Conservation (phyloP, 768 basidiomycete genomes). For the Amanita subjunquillea region DNA sequence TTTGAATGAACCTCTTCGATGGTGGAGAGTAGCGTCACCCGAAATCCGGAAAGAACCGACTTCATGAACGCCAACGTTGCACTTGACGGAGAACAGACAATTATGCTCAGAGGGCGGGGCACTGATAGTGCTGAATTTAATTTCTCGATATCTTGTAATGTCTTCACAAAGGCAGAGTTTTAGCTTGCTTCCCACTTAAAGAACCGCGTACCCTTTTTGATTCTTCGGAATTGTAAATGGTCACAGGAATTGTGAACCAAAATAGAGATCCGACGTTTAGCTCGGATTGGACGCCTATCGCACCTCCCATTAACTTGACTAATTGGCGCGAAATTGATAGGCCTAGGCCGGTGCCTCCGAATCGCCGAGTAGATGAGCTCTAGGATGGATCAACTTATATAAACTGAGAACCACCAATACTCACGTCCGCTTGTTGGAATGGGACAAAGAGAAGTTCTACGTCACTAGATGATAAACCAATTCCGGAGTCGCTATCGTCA, state of each 20-base stretch:
- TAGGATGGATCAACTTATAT: conserved; percentile 8
- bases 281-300: conserved; percentile 60
- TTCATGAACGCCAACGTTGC: conserved; percentile 46
- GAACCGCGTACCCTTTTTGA: conserved; percentile 36
- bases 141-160: conserved; percentile 32
- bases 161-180: conserved; percentile 19
- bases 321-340: conserved; percentile 66
- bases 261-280: conserved; percentile 56
- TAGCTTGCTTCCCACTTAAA: neutral
- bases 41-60: conserved; percentile 48
- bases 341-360: conserved; percentile 72
- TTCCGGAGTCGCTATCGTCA: conserved; percentile 52
- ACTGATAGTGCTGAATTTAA: conserved; percentile 37
- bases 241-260: conserved; percentile 67
- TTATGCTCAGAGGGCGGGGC: conserved; percentile 34
- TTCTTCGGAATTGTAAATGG: conserved; percentile 43
- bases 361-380: conserved; percentile 66
- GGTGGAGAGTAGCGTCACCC: conserved; percentile 31
- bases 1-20: conserved; percentile 35
- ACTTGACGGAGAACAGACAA: conserved; percentile 50
- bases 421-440: conserved; percentile 64
- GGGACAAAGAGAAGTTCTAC: conserved; percentile 62
- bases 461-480: conserved; percentile 57
- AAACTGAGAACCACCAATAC: conserved; percentile 4
- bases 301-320: conserved; percentile 69